Evolutionary conservation across 345 rosid genomes (phyloP), one percentile per base, ranked within the genome.

Genomic region (Excoecaria agallocha): DNA sequence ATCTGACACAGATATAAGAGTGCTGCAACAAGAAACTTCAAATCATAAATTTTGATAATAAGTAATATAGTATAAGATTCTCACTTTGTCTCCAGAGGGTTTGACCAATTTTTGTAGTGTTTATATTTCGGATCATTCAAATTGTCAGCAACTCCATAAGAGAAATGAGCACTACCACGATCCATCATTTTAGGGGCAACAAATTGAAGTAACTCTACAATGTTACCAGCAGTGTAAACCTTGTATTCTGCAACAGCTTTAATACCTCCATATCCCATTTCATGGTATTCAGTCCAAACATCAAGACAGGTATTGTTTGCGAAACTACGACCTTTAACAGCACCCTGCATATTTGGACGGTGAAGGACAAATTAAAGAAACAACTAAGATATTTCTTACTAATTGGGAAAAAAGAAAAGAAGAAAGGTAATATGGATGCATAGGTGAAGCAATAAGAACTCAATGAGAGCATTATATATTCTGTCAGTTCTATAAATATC

Each of bases 181-280:
- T 86, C 86, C 97, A 95, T 90, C 92, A 91, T 87, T 82, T 90
- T 95, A 25, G 99, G 99, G 75, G 99, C 97, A 78, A 95, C 97
- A 69, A 84, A 93, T 1, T 85, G 72, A 38, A 95, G 88, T 79
- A 95, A 85, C 75, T 95, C 96, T 60, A 91, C 20, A 70, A 84
- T n/a, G 20, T 88, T 81, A 41, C 82, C 92, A 66, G 94, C 87
- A 48, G 98, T 93, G 82, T 93, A 91, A 66, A 82, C 88, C 84
- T 88, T 93, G 74, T 90, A 85, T 80, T 91, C 97, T 45, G 87
- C 93, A 56, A 91, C 88, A 68, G 98, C 96, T 82, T 82, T 86
- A 75, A 93, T 84, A 68, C 98, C 98, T 77, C 84, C 91, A 76
- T 82, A 57, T 67, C 97, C 97, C 96, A 95, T 93, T 35, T 93